Percentiles rank a stretch among this genome's conserved stretches.
Evolutionary conservation across 176 grass and related monocot genomes (phyloP).

Genomic region (Oropetium thomaeum): DNA sequence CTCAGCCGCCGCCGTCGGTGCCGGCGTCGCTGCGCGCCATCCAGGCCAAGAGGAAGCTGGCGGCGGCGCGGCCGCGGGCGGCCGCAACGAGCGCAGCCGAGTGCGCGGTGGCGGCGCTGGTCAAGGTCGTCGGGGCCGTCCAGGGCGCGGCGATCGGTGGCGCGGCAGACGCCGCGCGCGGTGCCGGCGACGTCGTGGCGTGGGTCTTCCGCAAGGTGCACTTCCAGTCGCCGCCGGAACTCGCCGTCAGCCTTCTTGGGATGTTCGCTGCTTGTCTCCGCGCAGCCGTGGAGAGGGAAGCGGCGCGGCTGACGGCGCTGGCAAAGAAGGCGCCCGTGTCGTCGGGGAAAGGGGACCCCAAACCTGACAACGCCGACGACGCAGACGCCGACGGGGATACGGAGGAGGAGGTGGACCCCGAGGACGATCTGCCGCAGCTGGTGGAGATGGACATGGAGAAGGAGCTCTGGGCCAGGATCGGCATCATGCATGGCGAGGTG

Average conservation of each 20-base stretch:
- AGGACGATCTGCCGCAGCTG: conserved; percentile 29
- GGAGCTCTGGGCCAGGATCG: conserved; percentile 60
- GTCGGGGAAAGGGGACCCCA: neutral
- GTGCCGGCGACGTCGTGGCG: conserved; percentile 43
- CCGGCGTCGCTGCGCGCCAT: conserved; percentile 44
- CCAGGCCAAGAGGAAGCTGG: conserved; percentile 43
- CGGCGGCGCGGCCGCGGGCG: conserved; percentile 32
- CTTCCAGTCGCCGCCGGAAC: conserved; percentile 49
- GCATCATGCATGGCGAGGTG: conserved; percentile 41
- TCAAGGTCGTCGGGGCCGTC: conserved; percentile 36
- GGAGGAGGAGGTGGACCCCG: neutral
- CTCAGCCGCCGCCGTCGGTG: conserved; percentile 26
- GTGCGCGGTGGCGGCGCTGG: conserved; percentile 49
- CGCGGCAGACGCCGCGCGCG: conserved; percentile 32
- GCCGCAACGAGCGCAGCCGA: conserved; percentile 29
- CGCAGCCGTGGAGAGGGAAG: conserved; percentile 32
- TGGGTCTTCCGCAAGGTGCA: conserved; percentile 52
- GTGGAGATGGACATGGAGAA: conserved; percentile 32
- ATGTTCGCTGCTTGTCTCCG: conserved; percentile 39
- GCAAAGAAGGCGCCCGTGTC: conserved; percentile 4
- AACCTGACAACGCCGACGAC: neutral
- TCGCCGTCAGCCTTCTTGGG: conserved; percentile 45
- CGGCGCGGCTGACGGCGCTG: neutral
- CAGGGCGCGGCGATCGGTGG: conserved; percentile 39
- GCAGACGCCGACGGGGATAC: neutral